Base-by-base conservation (phyloP, 768 basidiomycete genomes). In the Clathrus columnatus region DNA sequence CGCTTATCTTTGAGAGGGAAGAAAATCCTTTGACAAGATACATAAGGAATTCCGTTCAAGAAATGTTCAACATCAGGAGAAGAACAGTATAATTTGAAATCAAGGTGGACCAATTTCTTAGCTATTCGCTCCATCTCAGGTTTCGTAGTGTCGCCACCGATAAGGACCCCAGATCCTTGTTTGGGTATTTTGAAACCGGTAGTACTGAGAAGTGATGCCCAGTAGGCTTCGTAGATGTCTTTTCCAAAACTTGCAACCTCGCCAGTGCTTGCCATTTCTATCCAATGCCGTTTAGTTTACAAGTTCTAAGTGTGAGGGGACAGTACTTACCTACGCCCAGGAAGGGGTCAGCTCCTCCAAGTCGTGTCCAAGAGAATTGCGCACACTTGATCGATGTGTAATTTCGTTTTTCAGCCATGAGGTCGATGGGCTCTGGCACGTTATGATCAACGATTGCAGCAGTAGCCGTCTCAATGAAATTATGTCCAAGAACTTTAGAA, bases 1-100 rank as follows among this genome's bases (percentile, higher is more conserved):
- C 96, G 79, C 77, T 99, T 98, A 72, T 99, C 96, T 60, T 89
- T 84, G 49, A 87, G 87, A 4, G 96, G 96, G 85, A 99, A 95
- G 73, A 92, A 82, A 64, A 99, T 97, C 57, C 86, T 85, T 74
- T 91, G 87, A 53, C 83, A 89, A 11, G 73, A 70, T 20, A 96
- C 80, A 65, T 92, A 84, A 6, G 85, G 83, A 49, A 92, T 75
- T 57, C 72, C 69, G 65, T 91, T 91, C 70, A 97, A 70, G 73
- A 81, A 85, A 46, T 85, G 77, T 67, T 95, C 92, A 26, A 96
- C 84, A 29, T 72, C 73, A 2, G 78, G 74, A 2, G 87, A 90
- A 14, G 91, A 87, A 68, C 89, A 92, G 74, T 87, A 97, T 47
- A 99, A 79, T 70, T 92, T 93, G 83, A 97, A 99, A 44, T 96